Percentiles rank a stretch among this genome's conserved stretches.
phyloP scores from a whole-genome alignment of 2,329 filamentous ascomycete species.

The Lecanicillium sp. region DNA sequence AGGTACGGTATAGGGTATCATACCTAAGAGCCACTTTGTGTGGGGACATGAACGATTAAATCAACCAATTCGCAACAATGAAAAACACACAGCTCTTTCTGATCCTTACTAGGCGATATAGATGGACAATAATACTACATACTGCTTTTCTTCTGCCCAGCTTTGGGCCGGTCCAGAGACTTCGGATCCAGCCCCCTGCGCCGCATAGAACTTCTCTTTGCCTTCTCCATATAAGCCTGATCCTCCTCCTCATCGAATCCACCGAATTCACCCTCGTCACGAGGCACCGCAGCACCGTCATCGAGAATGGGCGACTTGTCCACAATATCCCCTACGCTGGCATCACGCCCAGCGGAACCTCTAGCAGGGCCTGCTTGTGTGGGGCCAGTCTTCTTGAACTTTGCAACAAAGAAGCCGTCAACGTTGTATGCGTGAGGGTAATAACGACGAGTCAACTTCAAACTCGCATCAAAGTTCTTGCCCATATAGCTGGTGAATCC shows the following conservation, averaged over 20 bases:
- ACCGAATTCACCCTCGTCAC: constrained; percentile 52
- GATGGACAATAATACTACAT: no score
- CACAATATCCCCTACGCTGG: constrained; percentile 38
- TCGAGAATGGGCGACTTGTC: constrained; percentile 62
- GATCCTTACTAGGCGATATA: no score
- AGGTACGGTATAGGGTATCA: no score
- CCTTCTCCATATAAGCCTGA: constrained; percentile 61
- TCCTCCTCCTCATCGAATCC: constrained; percentile 72
- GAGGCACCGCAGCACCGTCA: constrained; percentile 30
- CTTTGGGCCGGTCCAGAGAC: constrained; percentile 8
- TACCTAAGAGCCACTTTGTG: no score
- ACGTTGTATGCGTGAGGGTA: constrained; percentile 93
- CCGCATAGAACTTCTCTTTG: constrained; percentile 65
- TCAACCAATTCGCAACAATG: no score
- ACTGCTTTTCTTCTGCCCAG: background rate
- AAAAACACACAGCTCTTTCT: no score
- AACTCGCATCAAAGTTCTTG: constrained; percentile 80
- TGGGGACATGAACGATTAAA: no score
- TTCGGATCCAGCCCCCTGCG: constrained; percentile 68
- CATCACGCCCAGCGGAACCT: constrained; percentile 15
- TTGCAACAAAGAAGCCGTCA: constrained; percentile 96
- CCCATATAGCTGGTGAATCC: constrained; percentile 87
- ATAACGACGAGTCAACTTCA: constrained; percentile 77
- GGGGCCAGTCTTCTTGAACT: constrained; percentile 87
- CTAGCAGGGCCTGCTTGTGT: constrained; percentile 48